Percentiles rank a stretch among this genome's conserved stretches.
These are phyloP conservation scores for Plasmodium sp. DNA, from an alignment of 169 alveolate species.

Conservation along the genomic window DNA sequence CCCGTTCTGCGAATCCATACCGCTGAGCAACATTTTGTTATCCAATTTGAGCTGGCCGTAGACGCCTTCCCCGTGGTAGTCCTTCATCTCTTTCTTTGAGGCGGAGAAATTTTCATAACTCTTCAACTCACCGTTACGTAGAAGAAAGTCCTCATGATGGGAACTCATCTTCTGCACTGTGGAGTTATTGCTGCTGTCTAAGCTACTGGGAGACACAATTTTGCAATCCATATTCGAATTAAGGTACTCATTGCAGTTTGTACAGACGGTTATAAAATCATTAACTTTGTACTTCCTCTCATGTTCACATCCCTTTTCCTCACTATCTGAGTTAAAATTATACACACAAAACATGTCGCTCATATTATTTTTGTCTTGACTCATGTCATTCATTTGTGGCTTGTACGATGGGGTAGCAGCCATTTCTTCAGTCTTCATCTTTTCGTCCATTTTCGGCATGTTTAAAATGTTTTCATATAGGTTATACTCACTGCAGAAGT, in stretches of 20 bases:
- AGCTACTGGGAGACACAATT: slow-evolving; percentile 14
- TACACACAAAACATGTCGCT: slow-evolving; percentile 21
- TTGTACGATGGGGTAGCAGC: slow-evolving; percentile 6
- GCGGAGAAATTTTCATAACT: slow-evolving; percentile 15
- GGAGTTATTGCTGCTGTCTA: neutral
- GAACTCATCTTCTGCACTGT: slow-evolving; percentile 1
- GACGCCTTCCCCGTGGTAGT: neutral
- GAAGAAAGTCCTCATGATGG: slow-evolving; percentile 22
- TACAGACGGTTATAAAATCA: slow-evolving; percentile 66
- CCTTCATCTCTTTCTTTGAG: slow-evolving; percentile 8
- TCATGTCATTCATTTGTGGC: slow-evolving; percentile 32
- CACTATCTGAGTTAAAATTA: slow-evolving; percentile 65
- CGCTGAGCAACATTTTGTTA: neutral
- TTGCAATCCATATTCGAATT: slow-evolving; percentile 55
- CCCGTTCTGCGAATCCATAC: neutral
- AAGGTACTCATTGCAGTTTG: slow-evolving; percentile 51
- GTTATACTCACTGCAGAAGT: slow-evolving; percentile 33
- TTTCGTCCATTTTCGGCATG: slow-evolving; percentile 17
- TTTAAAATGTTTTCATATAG: slow-evolving; percentile 15
- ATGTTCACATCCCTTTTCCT: slow-evolving; percentile 54
- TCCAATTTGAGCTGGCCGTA: slow-evolving; percentile 5
- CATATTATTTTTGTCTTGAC: slow-evolving; percentile 34
- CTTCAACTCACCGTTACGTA: slow-evolving; percentile 5
- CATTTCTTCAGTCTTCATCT: neutral
- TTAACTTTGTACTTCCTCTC: slow-evolving; percentile 48